Base-by-base conservation (phyloP, 2,329 filamentous ascomycete genomes). In the Phyllosticta citribraziliensis region DNA sequence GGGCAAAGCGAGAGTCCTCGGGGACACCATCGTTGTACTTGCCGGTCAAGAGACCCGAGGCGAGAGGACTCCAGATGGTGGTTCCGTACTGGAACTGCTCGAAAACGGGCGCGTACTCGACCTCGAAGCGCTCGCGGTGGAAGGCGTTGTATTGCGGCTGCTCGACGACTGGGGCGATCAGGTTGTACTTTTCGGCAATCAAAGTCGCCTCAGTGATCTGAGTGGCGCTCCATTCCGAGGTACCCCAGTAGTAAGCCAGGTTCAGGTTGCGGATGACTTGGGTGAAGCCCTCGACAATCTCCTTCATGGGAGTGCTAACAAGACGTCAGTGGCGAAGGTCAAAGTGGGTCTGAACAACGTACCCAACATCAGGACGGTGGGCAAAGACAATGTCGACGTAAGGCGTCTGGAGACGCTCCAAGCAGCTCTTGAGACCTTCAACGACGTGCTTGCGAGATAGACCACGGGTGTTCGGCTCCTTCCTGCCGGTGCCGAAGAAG, bases 321-420 rank as follows among this genome's bases (percentile, higher is more conserved):
- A 25, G 25, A 27, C 6, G 24, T 63, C 57, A 62, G 52, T 24
- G 27, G 20, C 24, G 50, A 54, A 47, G 11, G 2, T 9, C 27
- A 35, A 27, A 10, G 8, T 47, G 51, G 20, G 50, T 47, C 8
- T 17, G 52, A 17, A 55, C 1, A 14, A 60, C 68, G 19, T 68
- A 74, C 73, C 73, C 73, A 55, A 75, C 73, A 62, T 87, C 84
- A 17, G 82, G 80, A 25, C 84, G 77, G 71, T 87, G 84, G 3
- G 84, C 83, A 60, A 85, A 82, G 47, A 86, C 79, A 53, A 87
- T 75, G 69, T 87, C 84, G 59, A 87, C 84, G 67, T 89, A 89
- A n/a, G 81, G 80, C 59, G 83, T 78, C 67, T 85, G 78, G 57
- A 88, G 77, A 27, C 85, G 78, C 65, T 78, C 73, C n/a, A 85